Evolutionary conservation across 1,139 yeast genomes (phyloP).

Genomic region (Candida pseudoviswanathii): DNA sequence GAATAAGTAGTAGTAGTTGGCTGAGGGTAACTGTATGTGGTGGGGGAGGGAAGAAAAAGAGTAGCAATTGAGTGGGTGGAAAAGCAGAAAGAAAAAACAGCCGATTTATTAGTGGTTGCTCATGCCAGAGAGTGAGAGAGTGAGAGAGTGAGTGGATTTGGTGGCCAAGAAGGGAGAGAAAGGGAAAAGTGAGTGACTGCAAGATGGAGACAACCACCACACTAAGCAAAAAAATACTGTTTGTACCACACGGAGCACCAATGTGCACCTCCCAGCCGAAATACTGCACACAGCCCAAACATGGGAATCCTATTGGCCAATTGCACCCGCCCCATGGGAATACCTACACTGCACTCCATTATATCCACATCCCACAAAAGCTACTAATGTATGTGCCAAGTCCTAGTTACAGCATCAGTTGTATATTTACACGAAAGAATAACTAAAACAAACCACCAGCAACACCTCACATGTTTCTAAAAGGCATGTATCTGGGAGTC

Average conservation of each 20-base stretch:
- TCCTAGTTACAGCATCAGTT: neutral
- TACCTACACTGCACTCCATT: neutral
- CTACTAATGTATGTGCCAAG: too few species aligned
- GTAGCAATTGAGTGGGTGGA: neutral
- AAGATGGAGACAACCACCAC: neutral
- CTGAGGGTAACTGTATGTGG: neutral
- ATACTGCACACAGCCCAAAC: neutral
- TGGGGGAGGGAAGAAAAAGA: neutral
- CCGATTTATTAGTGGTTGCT: neutral
- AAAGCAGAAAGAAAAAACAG: neutral
- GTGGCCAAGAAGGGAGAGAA: too few species aligned
- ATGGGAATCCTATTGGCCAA: slow-evolving; percentile 1
- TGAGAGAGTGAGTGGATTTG: neutral
- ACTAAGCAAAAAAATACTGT: too few species aligned
- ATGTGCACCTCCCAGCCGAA: neutral
- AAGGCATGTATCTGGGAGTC: slow-evolving; percentile 49
- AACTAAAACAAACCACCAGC: neutral
- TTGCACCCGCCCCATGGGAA: neutral
- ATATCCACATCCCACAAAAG: neutral
- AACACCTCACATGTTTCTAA: slow-evolving; percentile 31
- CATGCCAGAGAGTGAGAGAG: neutral
- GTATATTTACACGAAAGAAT: slow-evolving; percentile 1
- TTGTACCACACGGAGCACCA: too few species aligned
- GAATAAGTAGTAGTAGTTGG: neutral
- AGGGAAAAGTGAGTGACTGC: neutral